Conservation (phyloP, 306 rosid species). For the Albizia julibrissin region DNA sequence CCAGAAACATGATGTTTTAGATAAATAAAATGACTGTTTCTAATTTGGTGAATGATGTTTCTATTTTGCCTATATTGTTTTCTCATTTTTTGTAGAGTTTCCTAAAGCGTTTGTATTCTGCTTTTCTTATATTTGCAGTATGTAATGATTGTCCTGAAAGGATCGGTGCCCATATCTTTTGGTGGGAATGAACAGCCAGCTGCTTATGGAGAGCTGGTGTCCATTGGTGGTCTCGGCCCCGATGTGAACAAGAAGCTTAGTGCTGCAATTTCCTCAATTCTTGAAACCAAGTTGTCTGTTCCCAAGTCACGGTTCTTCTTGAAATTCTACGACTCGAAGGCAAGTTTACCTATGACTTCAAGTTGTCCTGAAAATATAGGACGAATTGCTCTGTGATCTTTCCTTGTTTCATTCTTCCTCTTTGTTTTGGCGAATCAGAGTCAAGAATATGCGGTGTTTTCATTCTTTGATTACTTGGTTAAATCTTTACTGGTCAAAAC, state of each 20-base stretch:
- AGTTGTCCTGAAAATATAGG: conserved; percentile 34
- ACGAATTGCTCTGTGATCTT: conserved; percentile 35
- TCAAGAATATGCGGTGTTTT: conserved; percentile 87
- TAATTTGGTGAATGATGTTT: background rate
- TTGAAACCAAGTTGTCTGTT: conserved; percentile 85
- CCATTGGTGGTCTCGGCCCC: conserved; percentile 88
- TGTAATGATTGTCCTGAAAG: conserved; percentile 94
- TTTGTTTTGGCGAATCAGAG: conserved; percentile 75
- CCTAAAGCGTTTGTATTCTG: background rate
- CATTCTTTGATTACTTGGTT: conserved; percentile 74
- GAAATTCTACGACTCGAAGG: conserved; percentile 88
- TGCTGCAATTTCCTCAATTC: conserved; percentile 75
- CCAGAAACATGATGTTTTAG: conserved; percentile 18
- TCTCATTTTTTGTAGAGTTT: background rate
- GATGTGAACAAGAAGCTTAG: conserved; percentile 87
- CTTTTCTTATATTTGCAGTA: conserved; percentile 53
- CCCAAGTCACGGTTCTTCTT: conserved; percentile 82
- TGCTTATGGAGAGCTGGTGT: conserved; percentile 91
- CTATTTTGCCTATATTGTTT: background rate
- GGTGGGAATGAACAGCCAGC: conserved; percentile 93
- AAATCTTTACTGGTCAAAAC: conserved; percentile 41
- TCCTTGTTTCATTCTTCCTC: conserved; percentile 64
- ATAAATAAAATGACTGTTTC: background rate
- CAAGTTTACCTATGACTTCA: conserved; percentile 45
- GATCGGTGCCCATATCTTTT: conserved; percentile 88